Evolutionary conservation across 176 grass and related monocot species (phyloP).

Genomic region (Sorghum bicolor): Sorghum_bicolor_NCBIv3 NC_012873.2:63015001-63015500

Average conservation of each 20-base stretch:
- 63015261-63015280: conserved; percentile 13
- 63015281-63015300: conserved; percentile 18
- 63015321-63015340: conserved; percentile 52
- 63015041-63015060: conserved; percentile 62
- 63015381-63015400: conserved; percentile 40
- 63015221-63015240: conserved; percentile 55
- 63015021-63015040: conserved; percentile 58
- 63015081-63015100: conserved; percentile 54
- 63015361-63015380: conserved; percentile 48
- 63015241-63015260: background rate
- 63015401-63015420: conserved; percentile 63
- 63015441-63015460: conserved; percentile 59
- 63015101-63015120: conserved; percentile 82
- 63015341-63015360: conserved; percentile 48
- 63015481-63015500: conserved; percentile 75
- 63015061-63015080: conserved; percentile 53
- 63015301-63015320: conserved; percentile 45
- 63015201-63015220: conserved; percentile 38
- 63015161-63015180: conserved; percentile 74
- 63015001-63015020: conserved; percentile 62
- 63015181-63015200: conserved; percentile 62
- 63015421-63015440: conserved; percentile 45
- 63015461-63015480: conserved; percentile 57
- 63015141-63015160: conserved; percentile 72
- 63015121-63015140: conserved; percentile 83